A percentile compares a stretch with the other conserved stretches of the same genome.
phyloP scores from a whole-genome alignment of 805 yeast genomes.

The Candida pini region DNA sequence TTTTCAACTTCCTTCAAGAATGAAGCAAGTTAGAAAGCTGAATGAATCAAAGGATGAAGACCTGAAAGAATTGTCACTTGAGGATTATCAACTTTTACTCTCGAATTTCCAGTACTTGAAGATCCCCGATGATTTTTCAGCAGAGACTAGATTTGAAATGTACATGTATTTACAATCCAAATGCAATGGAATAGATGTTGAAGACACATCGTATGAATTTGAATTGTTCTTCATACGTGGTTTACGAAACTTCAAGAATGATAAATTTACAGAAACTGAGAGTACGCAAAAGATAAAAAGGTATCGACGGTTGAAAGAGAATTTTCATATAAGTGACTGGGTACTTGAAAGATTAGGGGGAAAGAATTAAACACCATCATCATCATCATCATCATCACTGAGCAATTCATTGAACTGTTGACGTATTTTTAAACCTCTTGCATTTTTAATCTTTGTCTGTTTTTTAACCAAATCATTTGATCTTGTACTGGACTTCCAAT shows the following conservation, averaged over 20 bases:
- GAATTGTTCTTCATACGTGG: conserved; percentile 5
- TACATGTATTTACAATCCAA: conserved; percentile 15
- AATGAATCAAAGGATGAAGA: too few species aligned
- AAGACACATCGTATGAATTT: not conserved
- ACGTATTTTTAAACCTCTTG: conserved; percentile 20
- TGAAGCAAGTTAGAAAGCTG: too few species aligned
- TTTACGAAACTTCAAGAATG: conserved; percentile 9
- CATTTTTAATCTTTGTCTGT: conserved; percentile 20
- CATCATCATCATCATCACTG: conserved; percentile 1
- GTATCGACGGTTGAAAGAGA: conserved; percentile 6
- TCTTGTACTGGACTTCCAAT: conserved; percentile 13
- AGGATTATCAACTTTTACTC: conserved; percentile 11
- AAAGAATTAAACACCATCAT: not conserved
- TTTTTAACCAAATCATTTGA: conserved; percentile 16
- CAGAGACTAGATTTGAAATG: conserved; percentile 7
- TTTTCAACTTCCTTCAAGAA: too few species aligned
- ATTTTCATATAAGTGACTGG: conserved; percentile 6
- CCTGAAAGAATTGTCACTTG: not conserved
- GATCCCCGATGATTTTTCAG: conserved; percentile 1
- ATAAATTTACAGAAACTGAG: conserved; percentile 8
- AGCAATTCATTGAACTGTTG: conserved; percentile 19
- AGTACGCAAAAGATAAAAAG: conserved; percentile 1
- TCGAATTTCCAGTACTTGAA: conserved; percentile 9
- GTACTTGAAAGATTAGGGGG: not conserved
- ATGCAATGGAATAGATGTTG: conserved; percentile 5